Evolutionary conservation across 2,329 filamentous ascomycete species (phyloP), one percentile per base, ranked within the genome.

Genomic region (Helotiales sp.): DNA sequence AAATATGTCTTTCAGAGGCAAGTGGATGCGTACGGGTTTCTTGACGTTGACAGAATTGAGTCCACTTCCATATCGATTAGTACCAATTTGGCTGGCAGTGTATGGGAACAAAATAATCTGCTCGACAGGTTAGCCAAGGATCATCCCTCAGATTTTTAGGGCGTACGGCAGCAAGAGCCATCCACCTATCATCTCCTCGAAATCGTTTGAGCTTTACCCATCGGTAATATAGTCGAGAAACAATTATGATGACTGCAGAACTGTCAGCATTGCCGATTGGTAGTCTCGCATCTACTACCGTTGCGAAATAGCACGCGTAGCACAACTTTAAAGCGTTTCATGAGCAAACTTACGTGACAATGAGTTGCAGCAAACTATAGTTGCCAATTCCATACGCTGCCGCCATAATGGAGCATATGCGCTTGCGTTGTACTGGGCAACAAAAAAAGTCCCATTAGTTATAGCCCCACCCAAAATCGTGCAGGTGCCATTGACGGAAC

Each of bases 161-260:
- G 58, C 66, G 31, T 68, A 70, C 69, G 46, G 59, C 65, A 54
- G 69, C 69, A 47, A 61, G 58, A 22, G 62, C 50, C 60, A 71
- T 69, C 67, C 67, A 70, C 33, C 57, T 62, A 54, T 71, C 69
- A 48, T 71, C 69, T 15, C 57, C 55, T 49, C 66, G 65, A 52
- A 69, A 64, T 25, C 63, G 63, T 36, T 61, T 66, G 33, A 69
- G 55, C 40, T 59, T 63, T 27, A 34, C 51, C 55, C 65, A 65
- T 55, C 69, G 63, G 53, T 70, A 68, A 42, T 63, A 62, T 54
- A 66, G 33, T 57, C 69, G 60, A 15, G 65, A 52, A 22, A 63
- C 47, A 34, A 70, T 70, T 5, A 68, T 36, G 36, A 68, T 51
- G 8, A 69, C 67, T 70, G 54, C 5, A 36, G 2, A 13, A 3